Base-by-base conservation (phyloP, 768 basidiomycete species). In the Fomitopsis pulvina region DNA sequence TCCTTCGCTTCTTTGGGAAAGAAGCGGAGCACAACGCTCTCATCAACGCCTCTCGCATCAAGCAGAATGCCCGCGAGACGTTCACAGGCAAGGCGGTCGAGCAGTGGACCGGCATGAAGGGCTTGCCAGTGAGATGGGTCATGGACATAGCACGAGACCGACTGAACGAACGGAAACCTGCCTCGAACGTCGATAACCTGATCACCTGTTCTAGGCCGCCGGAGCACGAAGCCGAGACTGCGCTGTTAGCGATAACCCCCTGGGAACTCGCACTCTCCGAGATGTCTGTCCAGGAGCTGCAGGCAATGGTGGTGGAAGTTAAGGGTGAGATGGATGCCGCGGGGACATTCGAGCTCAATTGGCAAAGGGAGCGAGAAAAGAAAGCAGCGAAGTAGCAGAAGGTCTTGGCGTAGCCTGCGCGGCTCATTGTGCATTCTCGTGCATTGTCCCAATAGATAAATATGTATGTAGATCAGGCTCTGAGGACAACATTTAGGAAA, bases 11-110 rank as follows among this genome's bases (percentile, higher is more conserved):
- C 25, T 51, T 60, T 45, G 40, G 57, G 30, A 57, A 63, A 51
- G 48, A 63, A 51, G 59, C 48, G 56, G 43, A 58, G 48, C 45
- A 57, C 50, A 49, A 54, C 44, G 65, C 49, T 58, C 41, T 63
- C 20, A 32, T 61, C 10, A 41, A 45, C 26, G 50, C 71, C 20
- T 61, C 59, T 6, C 52, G 52, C 4, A 67, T 64, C 60, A 52
- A 61, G 50, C 30, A 43, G 27, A 54, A 55, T 41, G 49, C 55
- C 1, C 55, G 52, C n/a, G 52, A 45, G n/a, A 32, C 55, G 21
- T 59, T 65, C 46, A 56, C 47, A 16, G 62, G 63, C 30, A 56
- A 16, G n/a, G 48, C 56, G 37, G 51, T 63, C 3, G 50, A 54
- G 37, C 47, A 52, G 14, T 62, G 60, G 59, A 60, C 61, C 14